phyloP scores from a whole-genome alignment of 345 rosid genomes.

The Eucalyptus cladocalyx region DNA sequence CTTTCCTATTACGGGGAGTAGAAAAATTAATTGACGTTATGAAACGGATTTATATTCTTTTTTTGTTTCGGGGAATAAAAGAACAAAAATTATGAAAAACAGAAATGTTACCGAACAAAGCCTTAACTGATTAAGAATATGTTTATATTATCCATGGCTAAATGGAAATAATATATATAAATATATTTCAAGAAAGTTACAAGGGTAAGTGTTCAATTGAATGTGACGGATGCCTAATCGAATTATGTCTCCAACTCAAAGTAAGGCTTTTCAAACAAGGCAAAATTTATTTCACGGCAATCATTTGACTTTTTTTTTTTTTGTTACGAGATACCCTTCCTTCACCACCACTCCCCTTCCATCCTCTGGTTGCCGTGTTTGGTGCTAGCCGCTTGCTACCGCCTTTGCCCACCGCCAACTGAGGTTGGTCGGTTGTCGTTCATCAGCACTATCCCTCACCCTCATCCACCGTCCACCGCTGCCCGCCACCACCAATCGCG shows the following conservation, averaged over 20 bases:
- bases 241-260: not conserved
- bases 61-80: fast-evolving
- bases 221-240: not conserved
- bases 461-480: not conserved
- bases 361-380: not conserved
- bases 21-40: no score
- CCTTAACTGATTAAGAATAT: fast-evolving
- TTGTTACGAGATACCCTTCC: not conserved
- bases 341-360: not conserved
- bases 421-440: not conserved
- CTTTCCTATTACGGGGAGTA: fast-evolving
- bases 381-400: not conserved
- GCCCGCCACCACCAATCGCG: not conserved
- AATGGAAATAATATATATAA: not conserved
- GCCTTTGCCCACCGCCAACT: not conserved
- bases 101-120: fast-evolving
- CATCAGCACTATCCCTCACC: not conserved
- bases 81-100: no score
- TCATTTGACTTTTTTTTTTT: not conserved
- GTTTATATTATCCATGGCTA: not conserved
- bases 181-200: not conserved
- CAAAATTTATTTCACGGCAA: not conserved
- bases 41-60: fast-evolving
- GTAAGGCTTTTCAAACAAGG: not conserved
- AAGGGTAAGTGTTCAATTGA: not conserved